Evolutionary conservation across 192 early-diverging fungal genomes (phyloP).

Genomic region (Dimargaris cristalligena): DNA sequence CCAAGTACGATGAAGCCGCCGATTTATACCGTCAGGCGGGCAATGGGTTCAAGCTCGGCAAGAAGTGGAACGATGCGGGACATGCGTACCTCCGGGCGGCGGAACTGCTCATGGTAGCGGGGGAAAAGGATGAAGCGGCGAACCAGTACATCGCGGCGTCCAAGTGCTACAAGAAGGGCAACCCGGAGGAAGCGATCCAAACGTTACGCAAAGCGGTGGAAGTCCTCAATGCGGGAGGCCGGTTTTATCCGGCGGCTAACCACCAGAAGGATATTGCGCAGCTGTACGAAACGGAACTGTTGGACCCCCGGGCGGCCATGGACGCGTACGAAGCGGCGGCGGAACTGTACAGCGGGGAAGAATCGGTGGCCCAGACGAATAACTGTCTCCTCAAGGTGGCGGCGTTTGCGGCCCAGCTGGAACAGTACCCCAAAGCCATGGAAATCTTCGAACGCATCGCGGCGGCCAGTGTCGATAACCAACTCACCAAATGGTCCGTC

Average conservation of each 20-base stretch:
- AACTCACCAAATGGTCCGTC: slow-evolving; percentile 86
- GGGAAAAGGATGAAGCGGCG: slow-evolving; percentile 76
- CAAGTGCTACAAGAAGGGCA: slow-evolving; percentile 75
- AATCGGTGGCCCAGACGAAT: slow-evolving; percentile 79
- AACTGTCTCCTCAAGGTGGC: slow-evolving; percentile 85
- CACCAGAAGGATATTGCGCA: slow-evolving; percentile 89
- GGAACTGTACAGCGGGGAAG: slow-evolving; percentile 86
- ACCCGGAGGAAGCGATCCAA: slow-evolving; percentile 58
- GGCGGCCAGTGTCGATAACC: slow-evolving; percentile 64
- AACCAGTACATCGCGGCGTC: slow-evolving; percentile 70
- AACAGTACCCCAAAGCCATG: slow-evolving; percentile 76
- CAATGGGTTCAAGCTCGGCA: slow-evolving; percentile 83
- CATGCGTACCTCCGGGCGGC: slow-evolving; percentile 82
- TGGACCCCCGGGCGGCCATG: slow-evolving; percentile 61
- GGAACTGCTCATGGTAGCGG: slow-evolving; percentile 49
- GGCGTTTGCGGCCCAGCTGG: slow-evolving; percentile 72
- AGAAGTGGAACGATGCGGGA: slow-evolving; percentile 86
- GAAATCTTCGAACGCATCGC: slow-evolving; percentile 83
- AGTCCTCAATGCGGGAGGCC: slow-evolving; percentile 68
- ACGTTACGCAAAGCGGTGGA: slow-evolving; percentile 60
- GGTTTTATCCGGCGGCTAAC: slow-evolving; percentile 77
- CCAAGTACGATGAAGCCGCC: slow-evolving; percentile 87
- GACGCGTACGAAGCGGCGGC: slow-evolving; percentile 79
- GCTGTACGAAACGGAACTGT: slow-evolving; percentile 74
- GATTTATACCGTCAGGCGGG: slow-evolving; percentile 84